These are phyloP conservation scores for Yamadazyma atmosphaerica DNA, from an alignment of 1,139 yeast genomes.

Conservation along the genomic window DNA sequence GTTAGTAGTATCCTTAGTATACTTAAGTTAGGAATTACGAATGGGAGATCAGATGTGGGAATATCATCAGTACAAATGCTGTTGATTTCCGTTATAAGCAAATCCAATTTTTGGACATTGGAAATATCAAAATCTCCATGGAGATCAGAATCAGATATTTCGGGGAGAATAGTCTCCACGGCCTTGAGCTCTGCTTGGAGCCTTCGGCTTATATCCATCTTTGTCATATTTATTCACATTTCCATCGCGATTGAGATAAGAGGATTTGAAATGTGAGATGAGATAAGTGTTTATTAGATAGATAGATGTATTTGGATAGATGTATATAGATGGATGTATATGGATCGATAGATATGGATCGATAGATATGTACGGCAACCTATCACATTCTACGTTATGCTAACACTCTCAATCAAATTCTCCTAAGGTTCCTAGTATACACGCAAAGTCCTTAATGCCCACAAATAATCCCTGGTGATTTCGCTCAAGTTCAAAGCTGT, in stretches of 20 bases:
- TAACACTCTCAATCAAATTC: slow-evolving; percentile 24
- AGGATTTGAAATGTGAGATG: too few species aligned
- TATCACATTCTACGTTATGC: not conserved
- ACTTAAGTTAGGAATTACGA: slow-evolving; percentile 10
- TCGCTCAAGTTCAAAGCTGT: slow-evolving; percentile 31
- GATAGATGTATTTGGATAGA: too few species aligned
- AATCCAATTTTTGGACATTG: slow-evolving; percentile 31
- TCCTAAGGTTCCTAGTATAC: slow-evolving; percentile 42
- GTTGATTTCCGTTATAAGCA: slow-evolving; percentile 29
- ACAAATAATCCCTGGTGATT: slow-evolving; percentile 30
- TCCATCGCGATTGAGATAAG: too few species aligned
- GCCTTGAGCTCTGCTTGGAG: not conserved
- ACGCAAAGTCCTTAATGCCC: slow-evolving; percentile 44
- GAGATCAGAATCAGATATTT: slow-evolving; percentile 8
- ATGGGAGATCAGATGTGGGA: not conserved
- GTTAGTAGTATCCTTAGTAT: slow-evolving; percentile 36
- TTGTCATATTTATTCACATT: not conserved
- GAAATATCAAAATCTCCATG: slow-evolving; percentile 22
- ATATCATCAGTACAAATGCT: too few species aligned
- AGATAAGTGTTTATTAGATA: too few species aligned
- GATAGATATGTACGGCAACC: too few species aligned
- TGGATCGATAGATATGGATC: too few species aligned
- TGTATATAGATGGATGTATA: too few species aligned
- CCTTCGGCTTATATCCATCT: not conserved
- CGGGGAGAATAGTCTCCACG: slow-evolving; percentile 5